phyloP scores from a whole-genome alignment of 2,329 filamentous ascomycete species.

The Hyphodiscus sp. region DNA sequence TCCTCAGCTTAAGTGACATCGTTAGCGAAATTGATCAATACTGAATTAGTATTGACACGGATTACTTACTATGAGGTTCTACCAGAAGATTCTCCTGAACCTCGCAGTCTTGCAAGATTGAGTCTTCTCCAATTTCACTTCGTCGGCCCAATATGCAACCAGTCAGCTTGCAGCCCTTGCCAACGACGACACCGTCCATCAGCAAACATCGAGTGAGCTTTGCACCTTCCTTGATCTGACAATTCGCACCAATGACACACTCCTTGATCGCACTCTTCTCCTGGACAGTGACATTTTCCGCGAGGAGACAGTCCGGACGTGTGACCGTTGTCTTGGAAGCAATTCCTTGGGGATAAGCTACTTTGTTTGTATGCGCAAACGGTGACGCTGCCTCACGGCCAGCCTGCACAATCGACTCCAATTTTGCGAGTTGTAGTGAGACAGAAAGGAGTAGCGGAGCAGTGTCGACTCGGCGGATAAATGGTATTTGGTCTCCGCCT shows the following conservation, averaged over 20 bases:
- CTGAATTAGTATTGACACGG: not conserved
- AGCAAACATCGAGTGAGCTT: constrained; percentile 81
- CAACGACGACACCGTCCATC: constrained; percentile 87
- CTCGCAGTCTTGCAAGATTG: constrained; percentile 80
- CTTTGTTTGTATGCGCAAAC: constrained; percentile 71
- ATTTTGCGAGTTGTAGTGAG: constrained; percentile 80
- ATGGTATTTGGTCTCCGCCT: constrained; percentile 39
- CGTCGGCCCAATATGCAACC: constrained; percentile 80
- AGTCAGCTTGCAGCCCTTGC: constrained; percentile 76
- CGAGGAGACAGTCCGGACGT: constrained; percentile 73
- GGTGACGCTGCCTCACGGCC: constrained; percentile 55
- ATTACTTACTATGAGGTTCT: constrained; percentile 63
- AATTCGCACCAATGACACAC: constrained; percentile 79
- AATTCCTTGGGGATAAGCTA: constrained; percentile 77
- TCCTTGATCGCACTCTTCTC: constrained; percentile 92
- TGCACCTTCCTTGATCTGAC: constrained; percentile 78
- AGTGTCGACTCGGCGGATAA: constrained; percentile 86
- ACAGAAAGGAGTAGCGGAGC: constrained; percentile 73
- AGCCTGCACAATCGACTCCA: constrained; percentile 63
- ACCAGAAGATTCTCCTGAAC: constrained; percentile 85
- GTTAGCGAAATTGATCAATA: constrained; percentile 8
- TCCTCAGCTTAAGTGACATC: constrained; percentile 49
- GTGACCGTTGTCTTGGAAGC: constrained; percentile 77
- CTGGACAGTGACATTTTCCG: constrained; percentile 81
- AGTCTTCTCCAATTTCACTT: constrained; percentile 76